Evolutionary conservation across 768 basidiomycete genomes (phyloP).

Genomic region (Phaffia australis): DNA sequence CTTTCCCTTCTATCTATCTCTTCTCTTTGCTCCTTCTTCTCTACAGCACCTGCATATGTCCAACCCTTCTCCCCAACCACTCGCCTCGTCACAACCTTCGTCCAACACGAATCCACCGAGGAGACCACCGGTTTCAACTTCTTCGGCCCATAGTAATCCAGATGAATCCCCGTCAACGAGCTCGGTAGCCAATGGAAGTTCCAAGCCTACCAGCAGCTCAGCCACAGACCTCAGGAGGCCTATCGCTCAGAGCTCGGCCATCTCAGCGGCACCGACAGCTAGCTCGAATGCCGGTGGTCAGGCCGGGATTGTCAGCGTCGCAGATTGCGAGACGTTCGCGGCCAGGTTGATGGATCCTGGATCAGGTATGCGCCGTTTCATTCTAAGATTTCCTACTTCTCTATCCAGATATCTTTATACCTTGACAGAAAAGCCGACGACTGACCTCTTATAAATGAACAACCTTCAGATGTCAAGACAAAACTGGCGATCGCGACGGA

Average conservation of each 20-base stretch:
- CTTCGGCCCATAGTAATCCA: background rate
- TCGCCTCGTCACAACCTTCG: background rate
- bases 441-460: background rate
- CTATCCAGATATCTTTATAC: conserved; percentile 3
- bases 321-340: conserved; percentile 36
- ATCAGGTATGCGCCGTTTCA: conserved; percentile 26
- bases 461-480: conserved; percentile 10
- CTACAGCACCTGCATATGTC: background rate
- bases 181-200: background rate
- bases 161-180: background rate
- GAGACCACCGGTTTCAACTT: background rate
- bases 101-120: too few relatives aligned
- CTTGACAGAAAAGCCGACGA: background rate
- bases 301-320: conserved; percentile 14
- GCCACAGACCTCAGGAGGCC: background rate
- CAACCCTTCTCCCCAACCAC: background rate
- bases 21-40: too few relatives aligned
- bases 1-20: too few relatives aligned
- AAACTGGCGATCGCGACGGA: conserved; percentile 30
- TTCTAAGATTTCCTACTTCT: background rate
- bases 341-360: conserved; percentile 33
- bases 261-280: background rate
- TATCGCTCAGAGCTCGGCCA: background rate
- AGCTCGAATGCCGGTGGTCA: background rate
- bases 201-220: background rate